Evolutionary conservation across 305 asterid species (phyloP).

Genomic region (Solanum hybrid): DNA sequence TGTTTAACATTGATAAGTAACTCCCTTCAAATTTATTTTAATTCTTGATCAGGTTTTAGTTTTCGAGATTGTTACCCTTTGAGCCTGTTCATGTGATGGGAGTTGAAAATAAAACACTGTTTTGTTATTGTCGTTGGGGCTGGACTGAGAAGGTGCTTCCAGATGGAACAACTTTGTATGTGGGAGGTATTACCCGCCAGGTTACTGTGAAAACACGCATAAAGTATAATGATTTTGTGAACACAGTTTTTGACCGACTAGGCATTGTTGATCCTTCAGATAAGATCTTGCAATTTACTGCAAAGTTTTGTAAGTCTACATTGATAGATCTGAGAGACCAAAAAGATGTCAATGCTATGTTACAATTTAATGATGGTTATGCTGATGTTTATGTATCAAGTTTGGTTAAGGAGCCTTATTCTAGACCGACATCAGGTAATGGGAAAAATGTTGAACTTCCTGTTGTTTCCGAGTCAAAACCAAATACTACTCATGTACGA

Average conservation of each 20-base stretch:
- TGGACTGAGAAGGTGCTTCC: not conserved
- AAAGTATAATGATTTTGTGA: not conserved
- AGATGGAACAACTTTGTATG: not conserved
- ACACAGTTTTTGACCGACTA: not conserved
- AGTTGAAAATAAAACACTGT: not conserved
- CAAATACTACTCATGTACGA: not conserved
- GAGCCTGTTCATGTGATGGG: not conserved
- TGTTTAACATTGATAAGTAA: not conserved
- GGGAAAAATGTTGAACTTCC: conserved; percentile 15
- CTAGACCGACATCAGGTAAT: not conserved
- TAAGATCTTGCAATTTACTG: not conserved
- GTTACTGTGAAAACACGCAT: not conserved
- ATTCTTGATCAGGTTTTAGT: not conserved
- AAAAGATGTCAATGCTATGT: not conserved
- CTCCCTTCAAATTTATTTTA: not conserved
- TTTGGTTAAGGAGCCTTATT: not conserved
- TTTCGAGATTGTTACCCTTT: not conserved
- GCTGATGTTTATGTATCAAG: not conserved
- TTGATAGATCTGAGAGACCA: not conserved
- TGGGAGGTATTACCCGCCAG: not conserved
- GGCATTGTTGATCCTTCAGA: not conserved
- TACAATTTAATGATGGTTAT: not conserved
- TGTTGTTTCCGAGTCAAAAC: conserved; percentile 28
- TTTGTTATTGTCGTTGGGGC: not conserved
- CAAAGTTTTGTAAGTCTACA: not conserved